Evolutionary conservation across 2,329 filamentous ascomycete genomes (phyloP).

Genomic region (Samsoniella hepiali): DNA sequence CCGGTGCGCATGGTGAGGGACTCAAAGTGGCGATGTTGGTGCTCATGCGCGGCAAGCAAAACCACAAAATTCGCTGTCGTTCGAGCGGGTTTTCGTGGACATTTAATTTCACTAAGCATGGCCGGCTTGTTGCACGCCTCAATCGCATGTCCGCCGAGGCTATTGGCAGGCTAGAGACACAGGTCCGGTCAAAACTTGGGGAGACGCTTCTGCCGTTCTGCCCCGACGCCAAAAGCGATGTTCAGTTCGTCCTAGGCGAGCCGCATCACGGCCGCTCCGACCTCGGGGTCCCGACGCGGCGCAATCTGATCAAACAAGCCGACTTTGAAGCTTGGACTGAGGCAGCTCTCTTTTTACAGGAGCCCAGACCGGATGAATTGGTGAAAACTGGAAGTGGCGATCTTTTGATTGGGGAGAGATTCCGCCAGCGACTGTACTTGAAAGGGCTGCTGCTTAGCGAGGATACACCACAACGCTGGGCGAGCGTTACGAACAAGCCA

Average conservation of each 20-base stretch:
- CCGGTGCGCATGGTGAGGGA: too few species aligned
- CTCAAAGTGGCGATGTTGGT: too few species aligned
- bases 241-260: conserved; percentile 8
- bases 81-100: too few species aligned
- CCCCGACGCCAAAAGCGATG: not conserved
- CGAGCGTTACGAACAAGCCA: conserved; percentile 6
- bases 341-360: too few species aligned
- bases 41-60: too few species aligned
- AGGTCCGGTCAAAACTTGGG: not conserved
- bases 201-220: not conserved
- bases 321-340: conserved; percentile 4
- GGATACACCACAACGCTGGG: not conserved
- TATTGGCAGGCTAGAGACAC: not conserved
- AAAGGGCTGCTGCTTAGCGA: conserved; percentile 4
- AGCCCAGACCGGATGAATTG: not conserved
- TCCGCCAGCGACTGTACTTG: conserved; percentile 2
- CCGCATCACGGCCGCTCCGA: conserved; percentile 8
- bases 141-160: conserved; percentile 1
- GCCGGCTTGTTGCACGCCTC: conserved; percentile 8
- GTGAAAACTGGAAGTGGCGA: not conserved
- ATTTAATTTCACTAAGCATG: too few species aligned
- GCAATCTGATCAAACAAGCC: not conserved
- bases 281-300: not conserved
- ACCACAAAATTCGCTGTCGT: too few species aligned
- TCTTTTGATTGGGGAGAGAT: conserved; percentile 2